Percentiles rank a stretch among this genome's conserved stretches.
These are phyloP conservation scores for Penicillium longicatenatum DNA, from an alignment of 495 filamentous ascomycete species.

Conservation along the genomic window DNA sequence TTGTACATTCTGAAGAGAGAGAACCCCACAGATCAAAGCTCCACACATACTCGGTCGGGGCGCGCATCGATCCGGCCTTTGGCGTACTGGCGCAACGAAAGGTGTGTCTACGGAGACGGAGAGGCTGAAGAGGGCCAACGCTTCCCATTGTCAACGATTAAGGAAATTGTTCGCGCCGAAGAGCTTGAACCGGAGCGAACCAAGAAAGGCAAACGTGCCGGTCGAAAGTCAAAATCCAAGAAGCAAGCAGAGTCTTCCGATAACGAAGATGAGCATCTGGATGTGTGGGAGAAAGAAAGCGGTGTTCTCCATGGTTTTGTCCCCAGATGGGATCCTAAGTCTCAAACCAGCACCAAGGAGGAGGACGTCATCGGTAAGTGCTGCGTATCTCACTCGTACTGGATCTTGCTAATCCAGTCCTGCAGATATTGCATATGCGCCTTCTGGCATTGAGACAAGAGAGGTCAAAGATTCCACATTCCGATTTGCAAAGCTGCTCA, in stretches of 20 bases:
- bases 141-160: slow-evolving; percentile 64
- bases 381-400: neutral
- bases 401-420: slow-evolving; percentile 4
- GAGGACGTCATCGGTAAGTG: slow-evolving; percentile 56
- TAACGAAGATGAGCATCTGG: slow-evolving; percentile 53
- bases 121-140: slow-evolving; percentile 51
- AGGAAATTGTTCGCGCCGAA: slow-evolving; percentile 74
- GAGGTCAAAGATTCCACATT: slow-evolving; percentile 77
- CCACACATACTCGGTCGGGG: slow-evolving; percentile 56
- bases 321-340: slow-evolving; percentile 56
- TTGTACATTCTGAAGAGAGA: slow-evolving; percentile 73
- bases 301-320: slow-evolving; percentile 61
- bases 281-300: slow-evolving; percentile 61
- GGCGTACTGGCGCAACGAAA: slow-evolving; percentile 86
- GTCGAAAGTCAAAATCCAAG: slow-evolving; percentile 40
- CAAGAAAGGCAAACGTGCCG: slow-evolving; percentile 32
- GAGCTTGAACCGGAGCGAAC: slow-evolving; percentile 53
- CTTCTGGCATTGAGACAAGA: slow-evolving; percentile 69
- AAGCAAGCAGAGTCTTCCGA: slow-evolving; percentile 40
- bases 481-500: slow-evolving; percentile 83
- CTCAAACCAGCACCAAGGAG: slow-evolving; percentile 55
- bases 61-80: slow-evolving; percentile 70
- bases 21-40: slow-evolving; percentile 52
- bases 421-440: slow-evolving; percentile 74
- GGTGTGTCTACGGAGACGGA: slow-evolving; percentile 66